These are phyloP conservation scores for Vicia villosa DNA, from an alignment of 306 rosid species.

Conservation along the genomic window DNA sequence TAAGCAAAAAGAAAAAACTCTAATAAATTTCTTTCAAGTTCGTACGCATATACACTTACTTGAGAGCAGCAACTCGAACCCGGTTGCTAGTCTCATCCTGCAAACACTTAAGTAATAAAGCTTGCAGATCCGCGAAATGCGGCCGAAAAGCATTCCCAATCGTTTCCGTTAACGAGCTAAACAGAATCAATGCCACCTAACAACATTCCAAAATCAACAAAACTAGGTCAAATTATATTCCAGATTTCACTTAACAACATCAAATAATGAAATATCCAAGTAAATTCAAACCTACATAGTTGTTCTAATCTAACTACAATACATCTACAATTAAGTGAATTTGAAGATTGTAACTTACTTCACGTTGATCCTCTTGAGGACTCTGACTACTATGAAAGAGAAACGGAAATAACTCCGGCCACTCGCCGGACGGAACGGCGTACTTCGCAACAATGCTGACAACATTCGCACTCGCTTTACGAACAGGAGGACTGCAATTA, in stretches of 20 bases:
- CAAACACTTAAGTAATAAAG: conserved; percentile 89
- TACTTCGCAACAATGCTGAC: conserved; percentile 91
- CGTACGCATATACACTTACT: conserved; percentile 48
- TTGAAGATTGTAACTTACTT: conserved; percentile 54
- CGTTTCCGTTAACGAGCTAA: conserved; percentile 98
- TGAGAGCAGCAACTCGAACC: conserved; percentile 95
- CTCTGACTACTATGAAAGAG: conserved; percentile 96
- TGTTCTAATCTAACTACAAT: not conserved
- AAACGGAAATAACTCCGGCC: conserved; percentile 95
- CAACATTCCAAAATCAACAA: conserved; percentile 39
- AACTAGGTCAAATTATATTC: conserved; percentile 15
- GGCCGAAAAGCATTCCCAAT: conserved; percentile 87
- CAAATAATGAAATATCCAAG: not conserved
- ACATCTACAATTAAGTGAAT: not conserved
- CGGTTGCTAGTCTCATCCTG: conserved; percentile 95
- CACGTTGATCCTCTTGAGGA: conserved; percentile 93
- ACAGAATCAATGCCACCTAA: conserved; percentile 94
- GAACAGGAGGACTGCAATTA: conserved; percentile 75
- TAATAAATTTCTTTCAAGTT: not conserved
- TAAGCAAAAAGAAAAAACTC: conserved; percentile 28
- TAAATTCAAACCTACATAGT: too few species aligned
- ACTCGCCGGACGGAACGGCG: conserved; percentile 90
- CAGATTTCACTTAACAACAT: not conserved
- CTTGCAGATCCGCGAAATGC: conserved; percentile 83
- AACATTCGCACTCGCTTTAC: conserved; percentile 96